phyloP scores from a whole-genome alignment of 306 rosid species.

The Pyrus bretschneideri region DNA sequence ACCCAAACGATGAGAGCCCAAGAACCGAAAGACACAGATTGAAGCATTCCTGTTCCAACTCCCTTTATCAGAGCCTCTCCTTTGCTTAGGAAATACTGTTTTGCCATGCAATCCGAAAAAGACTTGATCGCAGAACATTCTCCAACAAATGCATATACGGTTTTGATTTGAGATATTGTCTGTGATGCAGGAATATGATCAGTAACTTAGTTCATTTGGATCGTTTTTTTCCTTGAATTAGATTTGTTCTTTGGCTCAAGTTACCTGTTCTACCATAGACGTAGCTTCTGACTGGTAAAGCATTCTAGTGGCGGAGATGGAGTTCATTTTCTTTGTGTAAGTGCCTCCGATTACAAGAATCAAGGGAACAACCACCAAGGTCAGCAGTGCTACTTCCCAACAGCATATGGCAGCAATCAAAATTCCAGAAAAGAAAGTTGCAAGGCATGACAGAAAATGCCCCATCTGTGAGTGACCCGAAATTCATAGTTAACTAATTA shows the following conservation, averaged over 20 bases:
- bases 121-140: slow-evolving; percentile 51
- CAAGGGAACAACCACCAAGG: slow-evolving; percentile 62
- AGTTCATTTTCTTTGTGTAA: slow-evolving; percentile 72
- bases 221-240: background rate
- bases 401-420: slow-evolving; percentile 65
- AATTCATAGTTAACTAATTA: too few relatives aligned
- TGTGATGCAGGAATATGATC: slow-evolving; percentile 19
- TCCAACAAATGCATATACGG: slow-evolving; percentile 86
- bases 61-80: slow-evolving; percentile 81
- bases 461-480: slow-evolving; percentile 23
- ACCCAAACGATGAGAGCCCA: slow-evolving; percentile 84
- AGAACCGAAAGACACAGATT: slow-evolving; percentile 64
- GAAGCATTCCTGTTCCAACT: slow-evolving; percentile 81
- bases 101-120: slow-evolving; percentile 50
- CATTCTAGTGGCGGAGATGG: slow-evolving; percentile 53
- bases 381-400: slow-evolving; percentile 69
- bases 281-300: slow-evolving; percentile 59
- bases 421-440: slow-evolving; percentile 66
- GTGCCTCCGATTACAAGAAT: slow-evolving; percentile 72
- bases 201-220: background rate
- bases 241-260: background rate
- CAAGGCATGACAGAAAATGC: slow-evolving; percentile 55
- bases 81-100: slow-evolving; percentile 47
- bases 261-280: slow-evolving; percentile 76
- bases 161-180: slow-evolving; percentile 78